Percentiles rank a stretch among this genome's conserved stretches.
Evolutionary conservation across 345 rosid genomes (phyloP).

Genomic region (Camelina hispida): DNA sequence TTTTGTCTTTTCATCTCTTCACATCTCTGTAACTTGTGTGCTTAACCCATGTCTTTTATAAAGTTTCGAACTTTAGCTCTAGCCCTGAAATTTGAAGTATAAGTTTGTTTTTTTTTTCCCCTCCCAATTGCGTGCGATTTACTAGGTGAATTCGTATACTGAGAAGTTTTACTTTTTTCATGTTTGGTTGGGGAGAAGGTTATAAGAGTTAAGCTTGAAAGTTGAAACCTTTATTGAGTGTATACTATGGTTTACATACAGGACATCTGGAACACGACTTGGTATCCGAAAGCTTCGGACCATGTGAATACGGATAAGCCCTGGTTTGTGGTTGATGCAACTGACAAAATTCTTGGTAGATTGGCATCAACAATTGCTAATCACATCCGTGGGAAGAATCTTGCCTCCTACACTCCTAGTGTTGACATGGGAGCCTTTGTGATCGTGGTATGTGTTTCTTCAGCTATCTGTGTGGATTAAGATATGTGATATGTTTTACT

Average conservation of each 20-base stretch:
- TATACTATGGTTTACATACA: conserved; percentile 42
- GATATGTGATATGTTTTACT: neutral
- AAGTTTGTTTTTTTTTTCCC: no score
- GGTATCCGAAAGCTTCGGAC: conserved; percentile 94
- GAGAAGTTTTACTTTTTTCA: no score
- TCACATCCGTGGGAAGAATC: conserved; percentile 90
- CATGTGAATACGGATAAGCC: conserved; percentile 83
- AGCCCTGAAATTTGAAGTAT: neutral
- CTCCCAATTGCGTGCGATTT: neutral
- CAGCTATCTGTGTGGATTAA: conserved; percentile 16
- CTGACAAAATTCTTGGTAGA: conserved; percentile 88
- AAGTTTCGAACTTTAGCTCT: neutral
- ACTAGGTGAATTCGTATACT: neutral
- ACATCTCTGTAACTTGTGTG: conserved; percentile 11
- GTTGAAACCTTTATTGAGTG: neutral
- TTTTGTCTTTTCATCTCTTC: conserved; percentile 11
- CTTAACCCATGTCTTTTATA: neutral
- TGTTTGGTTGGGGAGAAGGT: neutral
- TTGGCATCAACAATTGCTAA: conserved; percentile 89
- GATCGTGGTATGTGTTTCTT: conserved; percentile 75
- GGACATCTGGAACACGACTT: conserved; percentile 97
- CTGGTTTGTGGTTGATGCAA: conserved; percentile 93
- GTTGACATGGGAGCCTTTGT: conserved; percentile 99
- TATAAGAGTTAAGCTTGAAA: neutral
- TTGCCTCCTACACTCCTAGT: conserved; percentile 90